Evolutionary conservation across 192 early-diverging fungal species (phyloP).

Genomic region (Umbelopsis vinacea): DNA sequence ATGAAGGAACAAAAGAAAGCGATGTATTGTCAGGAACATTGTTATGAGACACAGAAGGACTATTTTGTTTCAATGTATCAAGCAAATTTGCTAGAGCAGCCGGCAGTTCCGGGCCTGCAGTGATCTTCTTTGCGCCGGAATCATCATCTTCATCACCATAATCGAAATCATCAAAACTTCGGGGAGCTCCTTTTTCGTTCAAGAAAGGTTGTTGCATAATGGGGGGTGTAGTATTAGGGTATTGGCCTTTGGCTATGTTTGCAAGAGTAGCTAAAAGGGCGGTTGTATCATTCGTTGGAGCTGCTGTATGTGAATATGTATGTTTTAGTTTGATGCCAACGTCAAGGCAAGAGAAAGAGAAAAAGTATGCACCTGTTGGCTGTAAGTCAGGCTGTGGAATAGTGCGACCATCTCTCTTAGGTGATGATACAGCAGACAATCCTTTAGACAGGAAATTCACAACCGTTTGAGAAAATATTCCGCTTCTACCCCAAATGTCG

Average conservation of each 20-base stretch:
- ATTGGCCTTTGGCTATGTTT: neutral
- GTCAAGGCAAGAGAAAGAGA: neutral
- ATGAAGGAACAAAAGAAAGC: neutral
- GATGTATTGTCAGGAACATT: slow-evolving; percentile 20
- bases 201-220: neutral
- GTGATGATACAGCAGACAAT: neutral
- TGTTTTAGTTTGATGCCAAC: no score
- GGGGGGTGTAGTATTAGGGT: neutral
- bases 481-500: slow-evolving; percentile 44
- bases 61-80: slow-evolving; percentile 24
- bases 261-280: slow-evolving; percentile 12
- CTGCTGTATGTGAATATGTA: neutral
- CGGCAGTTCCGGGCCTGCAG: neutral
- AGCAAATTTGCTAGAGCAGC: slow-evolving; percentile 22
- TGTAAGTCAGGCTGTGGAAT: neutral
- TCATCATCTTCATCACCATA: slow-evolving; percentile 11
- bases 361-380: neutral
- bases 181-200: no score
- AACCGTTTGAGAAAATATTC: slow-evolving; percentile 38
- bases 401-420: neutral
- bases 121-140: neutral
- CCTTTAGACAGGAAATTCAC: slow-evolving; percentile 32
- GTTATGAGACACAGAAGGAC: slow-evolving; percentile 18
- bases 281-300: neutral
- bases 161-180: slow-evolving; percentile 10